Evolutionary conservation across 331 rosid genomes (phyloP), one percentile per base, ranked within the genome.

Genomic region (Ulmus americana): DNA sequence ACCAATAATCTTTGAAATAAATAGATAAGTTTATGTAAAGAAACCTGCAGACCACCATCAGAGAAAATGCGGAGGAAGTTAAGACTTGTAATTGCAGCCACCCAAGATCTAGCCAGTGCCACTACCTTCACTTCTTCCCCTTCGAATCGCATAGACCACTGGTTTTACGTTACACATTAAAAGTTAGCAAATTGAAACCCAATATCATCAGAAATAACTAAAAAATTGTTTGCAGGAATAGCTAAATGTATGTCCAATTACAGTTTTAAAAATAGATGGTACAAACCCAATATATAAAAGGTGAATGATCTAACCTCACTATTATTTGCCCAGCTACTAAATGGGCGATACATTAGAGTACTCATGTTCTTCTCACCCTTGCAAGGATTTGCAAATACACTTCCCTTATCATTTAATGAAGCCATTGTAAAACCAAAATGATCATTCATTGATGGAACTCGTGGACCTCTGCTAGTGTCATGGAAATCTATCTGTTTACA

Each of bases 341-440:
- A 94, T 64, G 99, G 97, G 38, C 97, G 95, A 80, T 90, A 90
- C 91, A 94, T 90, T 58, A 94, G 86, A 62, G 97, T 90, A 75
- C 97, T 94, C 95, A 90, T 87, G 76, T 73, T 81, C 65, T 87
- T 85, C 76, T 85, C 95, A 50, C 99, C 97, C 85, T 90, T 94
- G 85, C 91, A 90, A 53, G 95, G 86, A 76, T 90, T 94, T 50
- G 97, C 97, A 69, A 90, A 82, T 63, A 90, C 87, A 0, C 97
- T 72, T 15, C 97, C 97, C 58, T 61, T 81, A 67, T 87, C 99
- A 82, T 82, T 87, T 45, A 94, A 70, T 6, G 97, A 86, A 46
- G 99, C 99, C 95, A 94, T 85, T 53, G 99, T 85, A 71, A 89
- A 94, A 78, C 99, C 99, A 81, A 94, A 94, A 82, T 94, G 95